phyloP scores from a whole-genome alignment of 164 flowering plant genomes.

The Nymphaea colorata region DNA sequence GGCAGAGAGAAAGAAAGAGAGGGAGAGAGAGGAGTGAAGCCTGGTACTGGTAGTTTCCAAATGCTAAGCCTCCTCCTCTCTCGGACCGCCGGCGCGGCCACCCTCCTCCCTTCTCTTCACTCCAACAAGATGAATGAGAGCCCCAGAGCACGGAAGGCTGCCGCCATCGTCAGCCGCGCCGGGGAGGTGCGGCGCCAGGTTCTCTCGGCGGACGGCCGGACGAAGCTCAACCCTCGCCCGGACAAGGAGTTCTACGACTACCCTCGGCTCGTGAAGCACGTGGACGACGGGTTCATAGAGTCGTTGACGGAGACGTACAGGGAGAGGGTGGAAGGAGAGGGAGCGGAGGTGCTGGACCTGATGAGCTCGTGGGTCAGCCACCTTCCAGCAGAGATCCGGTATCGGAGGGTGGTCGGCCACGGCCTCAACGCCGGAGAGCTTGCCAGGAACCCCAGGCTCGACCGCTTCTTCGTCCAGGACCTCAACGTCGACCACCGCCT shows the following conservation, averaged over 20 bases:
- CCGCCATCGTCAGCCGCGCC: constrained; percentile 10
- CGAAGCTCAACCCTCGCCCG: constrained; percentile 37
- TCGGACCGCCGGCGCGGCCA: too few relatives aligned
- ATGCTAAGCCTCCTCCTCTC: too few relatives aligned
- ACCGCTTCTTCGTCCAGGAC: constrained; percentile 73
- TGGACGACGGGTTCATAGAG: constrained; percentile 52
- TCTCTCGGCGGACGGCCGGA: constrained; percentile 42
- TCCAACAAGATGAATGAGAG: too few relatives aligned
- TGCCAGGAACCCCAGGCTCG: constrained; percentile 50
- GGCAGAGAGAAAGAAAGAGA: too few relatives aligned
- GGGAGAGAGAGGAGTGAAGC: too few relatives aligned
- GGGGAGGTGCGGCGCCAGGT: constrained; percentile 55
- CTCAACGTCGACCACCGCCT: constrained; percentile 49
- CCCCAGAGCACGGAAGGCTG: too few relatives aligned
- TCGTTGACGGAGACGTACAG: constrained; percentile 47
- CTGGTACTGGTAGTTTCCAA: too few relatives aligned
- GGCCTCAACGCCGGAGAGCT: constrained; percentile 82
- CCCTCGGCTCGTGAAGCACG: constrained; percentile 73
- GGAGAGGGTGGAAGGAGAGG: constrained; percentile 42
- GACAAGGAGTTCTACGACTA: constrained; percentile 65
- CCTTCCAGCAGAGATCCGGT: constrained; percentile 45
- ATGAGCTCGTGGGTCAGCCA: constrained; percentile 93
- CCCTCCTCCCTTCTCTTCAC: too few relatives aligned
- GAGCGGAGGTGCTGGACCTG: constrained; percentile 49
- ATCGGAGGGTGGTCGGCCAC: constrained; percentile 72